These are phyloP conservation scores for Fallopia convolvulus DNA, from an alignment of 148 eudicot genomes.

Conservation along the genomic window DNA sequence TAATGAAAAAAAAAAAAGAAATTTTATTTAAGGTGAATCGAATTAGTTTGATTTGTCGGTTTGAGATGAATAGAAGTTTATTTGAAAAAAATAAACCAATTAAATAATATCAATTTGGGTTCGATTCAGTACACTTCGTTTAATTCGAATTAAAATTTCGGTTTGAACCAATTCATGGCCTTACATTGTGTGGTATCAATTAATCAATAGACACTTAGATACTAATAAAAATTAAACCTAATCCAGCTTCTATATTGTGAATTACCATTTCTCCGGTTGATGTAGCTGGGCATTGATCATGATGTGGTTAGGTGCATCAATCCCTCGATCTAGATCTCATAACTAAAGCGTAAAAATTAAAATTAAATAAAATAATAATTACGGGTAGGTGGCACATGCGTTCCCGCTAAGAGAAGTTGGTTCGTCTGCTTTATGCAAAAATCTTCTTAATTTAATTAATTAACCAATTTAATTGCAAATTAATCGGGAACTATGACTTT, in stretches of 20 bases:
- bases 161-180: no score
- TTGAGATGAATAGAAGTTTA: no score
- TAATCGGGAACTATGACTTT: neutral
- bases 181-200: no score
- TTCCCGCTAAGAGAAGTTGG: constrained; percentile 1
- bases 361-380: neutral
- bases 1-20: no score
- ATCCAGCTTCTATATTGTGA: neutral
- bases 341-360: neutral
- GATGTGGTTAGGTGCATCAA: constrained; percentile 2
- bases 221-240: no score
- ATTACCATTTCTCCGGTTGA: neutral
- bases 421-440: neutral
- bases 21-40: no score
- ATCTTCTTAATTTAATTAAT: neutral
- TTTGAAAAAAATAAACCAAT: no score
- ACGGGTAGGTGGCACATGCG: constrained; percentile 10
- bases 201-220: no score
- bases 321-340: neutral
- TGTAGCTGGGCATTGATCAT: neutral
- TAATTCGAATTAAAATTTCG: no score
- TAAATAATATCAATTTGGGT: no score
- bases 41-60: no score
- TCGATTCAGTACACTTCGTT: no score
- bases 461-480: neutral